These are phyloP conservation scores for Selaginella tamariscina DNA, from an alignment of 75 land plant species.

Conservation along the genomic window DNA sequence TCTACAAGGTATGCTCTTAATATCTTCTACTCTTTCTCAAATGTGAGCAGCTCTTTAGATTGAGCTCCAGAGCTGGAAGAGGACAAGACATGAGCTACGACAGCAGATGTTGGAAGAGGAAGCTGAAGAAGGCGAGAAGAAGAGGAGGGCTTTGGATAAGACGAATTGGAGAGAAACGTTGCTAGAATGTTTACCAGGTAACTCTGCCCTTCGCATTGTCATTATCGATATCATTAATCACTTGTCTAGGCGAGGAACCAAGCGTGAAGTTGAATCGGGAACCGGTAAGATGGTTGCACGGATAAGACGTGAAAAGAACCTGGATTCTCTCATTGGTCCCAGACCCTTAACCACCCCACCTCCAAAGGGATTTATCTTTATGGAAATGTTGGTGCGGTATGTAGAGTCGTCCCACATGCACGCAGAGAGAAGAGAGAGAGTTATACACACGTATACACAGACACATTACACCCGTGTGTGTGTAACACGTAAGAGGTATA, in stretches of 20 bases:
- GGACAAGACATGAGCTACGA: conserved; percentile 41
- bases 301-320: conserved; percentile 72
- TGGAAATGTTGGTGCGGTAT: conserved; percentile 98
- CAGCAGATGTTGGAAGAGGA: conserved; percentile 58
- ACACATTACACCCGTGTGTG: too few species aligned
- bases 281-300: conserved; percentile 88
- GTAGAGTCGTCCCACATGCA: neutral
- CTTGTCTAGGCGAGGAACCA: conserved; percentile 32
- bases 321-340: conserved; percentile 53
- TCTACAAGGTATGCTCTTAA: conserved; percentile 44
- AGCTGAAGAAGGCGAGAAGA: conserved; percentile 45
- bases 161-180: conserved; percentile 21
- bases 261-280: conserved; percentile 49
- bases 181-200: conserved; percentile 38
- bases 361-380: conserved; percentile 76
- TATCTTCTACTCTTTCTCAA: neutral
- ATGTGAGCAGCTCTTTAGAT: neutral
- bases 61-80: conserved; percentile 41
- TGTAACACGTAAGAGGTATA: too few species aligned
- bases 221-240: neutral
- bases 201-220: neutral
- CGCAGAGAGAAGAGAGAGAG: too few species aligned
- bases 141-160: conserved; percentile 20
- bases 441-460: too few species aligned
- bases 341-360: conserved; percentile 59